A percentile compares a stretch with the other conserved stretches of the same genome.
phyloP scores from a whole-genome alignment of 148 eudicot genomes.

The Spergularia bocconei region DNA sequence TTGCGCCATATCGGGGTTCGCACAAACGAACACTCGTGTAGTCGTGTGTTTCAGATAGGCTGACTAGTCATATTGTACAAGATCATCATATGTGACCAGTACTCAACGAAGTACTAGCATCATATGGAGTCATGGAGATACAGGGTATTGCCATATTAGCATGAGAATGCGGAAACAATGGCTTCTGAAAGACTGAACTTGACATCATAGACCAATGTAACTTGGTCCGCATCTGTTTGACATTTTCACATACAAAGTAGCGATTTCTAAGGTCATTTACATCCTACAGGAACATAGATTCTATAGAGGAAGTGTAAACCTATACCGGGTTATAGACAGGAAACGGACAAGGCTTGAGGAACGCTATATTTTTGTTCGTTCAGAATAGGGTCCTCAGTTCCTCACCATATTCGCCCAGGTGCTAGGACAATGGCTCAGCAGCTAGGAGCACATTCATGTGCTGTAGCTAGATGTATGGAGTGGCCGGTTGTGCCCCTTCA shows the following conservation, averaged over 20 bases:
- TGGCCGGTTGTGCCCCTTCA: neutral
- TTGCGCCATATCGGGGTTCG: no score
- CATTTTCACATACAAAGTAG: neutral
- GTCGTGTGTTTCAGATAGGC: no score
- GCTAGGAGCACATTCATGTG: neutral
- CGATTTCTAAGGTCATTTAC: neutral
- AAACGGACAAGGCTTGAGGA: neutral
- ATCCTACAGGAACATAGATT: neutral
- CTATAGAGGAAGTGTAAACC: neutral
- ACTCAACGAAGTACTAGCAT: no score
- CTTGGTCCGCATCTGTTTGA: neutral
- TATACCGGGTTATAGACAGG: neutral
- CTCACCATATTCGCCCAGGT: neutral
- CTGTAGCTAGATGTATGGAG: neutral
- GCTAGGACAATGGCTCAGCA: neutral
- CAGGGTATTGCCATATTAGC: no score
- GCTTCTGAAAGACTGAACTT: no score
- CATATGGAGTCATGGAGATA: no score
- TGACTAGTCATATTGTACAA: no score
- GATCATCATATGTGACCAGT: no score
- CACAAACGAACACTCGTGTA: no score
- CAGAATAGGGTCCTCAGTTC: constrained; percentile 4
- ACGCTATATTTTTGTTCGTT: neutral
- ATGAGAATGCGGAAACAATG: no score
- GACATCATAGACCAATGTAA: neutral